These are phyloP conservation scores for Leishmania turanica DNA, from an alignment of 208 protist genomes.

Conservation along the genomic window DNA sequence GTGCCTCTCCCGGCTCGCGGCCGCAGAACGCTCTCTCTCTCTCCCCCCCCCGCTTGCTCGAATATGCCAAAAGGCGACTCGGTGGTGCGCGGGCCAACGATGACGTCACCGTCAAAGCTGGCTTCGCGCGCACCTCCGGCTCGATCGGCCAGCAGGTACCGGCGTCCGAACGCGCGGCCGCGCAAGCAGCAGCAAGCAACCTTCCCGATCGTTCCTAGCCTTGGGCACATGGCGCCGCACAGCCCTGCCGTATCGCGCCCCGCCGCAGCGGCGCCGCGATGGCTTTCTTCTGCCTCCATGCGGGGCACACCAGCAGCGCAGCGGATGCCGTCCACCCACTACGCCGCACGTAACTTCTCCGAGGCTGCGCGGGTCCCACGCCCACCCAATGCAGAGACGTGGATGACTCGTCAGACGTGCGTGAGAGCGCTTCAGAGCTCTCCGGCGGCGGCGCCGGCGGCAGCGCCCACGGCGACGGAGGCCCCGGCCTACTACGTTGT, in stretches of 20 bases:
- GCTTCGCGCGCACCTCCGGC: not conserved
- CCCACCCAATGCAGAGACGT: constrained; percentile 5
- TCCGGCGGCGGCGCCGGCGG: not conserved
- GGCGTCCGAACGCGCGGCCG: not conserved
- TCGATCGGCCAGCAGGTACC: not conserved
- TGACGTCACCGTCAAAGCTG: not conserved
- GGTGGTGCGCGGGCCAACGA: not conserved
- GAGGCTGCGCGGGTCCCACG: not conserved
- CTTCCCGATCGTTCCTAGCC: not conserved
- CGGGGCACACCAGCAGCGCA: constrained; percentile 29
- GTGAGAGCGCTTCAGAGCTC: not conserved
- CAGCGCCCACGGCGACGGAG: not conserved
- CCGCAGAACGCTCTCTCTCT: not conserved
- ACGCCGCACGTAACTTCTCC: not conserved
- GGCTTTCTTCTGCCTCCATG: constrained; percentile 28
- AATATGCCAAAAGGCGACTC: not conserved
- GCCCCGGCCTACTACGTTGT: constrained; percentile 43
- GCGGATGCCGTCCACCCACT: constrained; percentile 17
- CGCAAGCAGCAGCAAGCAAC: constrained; percentile 2
- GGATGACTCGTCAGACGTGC: not conserved
- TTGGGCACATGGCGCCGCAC: constrained; percentile 20
- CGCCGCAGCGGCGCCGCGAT: constrained; percentile 6
- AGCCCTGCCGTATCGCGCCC: constrained; percentile 28
- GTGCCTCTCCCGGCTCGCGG: not conserved
- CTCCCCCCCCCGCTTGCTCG: not conserved